Evolutionary conservation across 371 early-diverging fungal species (phyloP), one percentile per base, ranked within the genome.

Genomic region (Ordospora pajunii): DNA sequence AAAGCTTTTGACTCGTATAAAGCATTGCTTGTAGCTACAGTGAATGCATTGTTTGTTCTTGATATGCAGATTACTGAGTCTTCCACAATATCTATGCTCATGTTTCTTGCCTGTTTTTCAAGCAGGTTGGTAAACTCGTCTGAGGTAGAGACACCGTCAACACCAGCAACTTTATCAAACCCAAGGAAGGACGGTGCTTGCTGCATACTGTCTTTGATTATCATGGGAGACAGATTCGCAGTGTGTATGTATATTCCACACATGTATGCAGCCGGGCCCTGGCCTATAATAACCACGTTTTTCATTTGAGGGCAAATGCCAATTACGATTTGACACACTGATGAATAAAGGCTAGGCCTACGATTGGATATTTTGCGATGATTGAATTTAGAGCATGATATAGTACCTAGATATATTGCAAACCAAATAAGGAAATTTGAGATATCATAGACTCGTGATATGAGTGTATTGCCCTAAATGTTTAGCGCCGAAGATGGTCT

Each of bases 211-310:
- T 14, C 23, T 27, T 42, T 45, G 46, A 80, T 67, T 37, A 80
- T 44, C 1, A 67, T 3, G 5, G 62, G 70, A 44, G 50, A 46
- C 43, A 54, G 0, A 62, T 80, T 80, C 14, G 73, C 63, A 50
- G 80, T 80, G 19, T 67, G 46, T 0, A 73, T 9, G 64, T 80
- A 80, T 67, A 80, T 80, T 21, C 73, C 73, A 62, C 66, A 65
- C 54, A 70, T 69, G 44, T 72, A 76, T 11, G 71, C 43, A 9
- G 62, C 73, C 23, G 77, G 76, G 21, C 52, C 64, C 12, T 80
- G 52, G 8, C 80, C 80, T 37, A 58, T 2, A 37, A 58, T 58
- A 2, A 58, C 37, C 7, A 58, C 58, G 32, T 17, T 58, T 37
- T 40, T 58, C 58, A 58, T 58, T 58, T 40, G 6, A 14, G 40